Conservation (phyloP, 345 rosid species). For the Lepidium africanum region DNA sequence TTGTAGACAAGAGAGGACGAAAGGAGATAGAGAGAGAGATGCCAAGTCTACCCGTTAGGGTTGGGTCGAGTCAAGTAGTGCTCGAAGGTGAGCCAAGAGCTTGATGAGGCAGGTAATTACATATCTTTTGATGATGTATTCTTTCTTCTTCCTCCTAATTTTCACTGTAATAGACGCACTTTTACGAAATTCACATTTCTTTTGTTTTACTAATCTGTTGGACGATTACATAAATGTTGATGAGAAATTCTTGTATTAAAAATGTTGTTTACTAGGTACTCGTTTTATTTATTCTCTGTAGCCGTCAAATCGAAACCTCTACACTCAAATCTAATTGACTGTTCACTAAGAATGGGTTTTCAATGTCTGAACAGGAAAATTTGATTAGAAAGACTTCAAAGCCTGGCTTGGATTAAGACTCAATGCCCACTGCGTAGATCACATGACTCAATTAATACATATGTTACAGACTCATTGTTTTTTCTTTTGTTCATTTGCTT, state of each 20-base stretch:
- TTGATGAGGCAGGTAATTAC: neutral
- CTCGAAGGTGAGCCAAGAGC: neutral
- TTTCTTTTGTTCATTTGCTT: too few relatives aligned
- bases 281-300: neutral
- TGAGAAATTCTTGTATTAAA: neutral
- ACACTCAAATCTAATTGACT: neutral
- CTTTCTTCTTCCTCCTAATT: neutral
- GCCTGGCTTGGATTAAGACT: constrained; percentile 4
- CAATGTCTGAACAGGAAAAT: neutral
- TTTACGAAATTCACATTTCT: neutral
- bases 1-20: constrained; percentile 20
- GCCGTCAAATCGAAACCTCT: neutral
- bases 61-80: neutral
- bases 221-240: neutral
- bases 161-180: neutral
- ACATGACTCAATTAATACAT: too few relatives aligned
- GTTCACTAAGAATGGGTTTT: neutral
- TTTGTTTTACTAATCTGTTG: neutral
- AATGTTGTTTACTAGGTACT: too few relatives aligned
- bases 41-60: neutral
- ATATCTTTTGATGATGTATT: neutral
- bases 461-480: too few relatives aligned
- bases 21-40: neutral
- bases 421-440: neutral
- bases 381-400: constrained; percentile 11